Evolutionary conservation across 2,329 filamentous ascomycete species (phyloP).

Genomic region (Stemphylium beticola): DNA sequence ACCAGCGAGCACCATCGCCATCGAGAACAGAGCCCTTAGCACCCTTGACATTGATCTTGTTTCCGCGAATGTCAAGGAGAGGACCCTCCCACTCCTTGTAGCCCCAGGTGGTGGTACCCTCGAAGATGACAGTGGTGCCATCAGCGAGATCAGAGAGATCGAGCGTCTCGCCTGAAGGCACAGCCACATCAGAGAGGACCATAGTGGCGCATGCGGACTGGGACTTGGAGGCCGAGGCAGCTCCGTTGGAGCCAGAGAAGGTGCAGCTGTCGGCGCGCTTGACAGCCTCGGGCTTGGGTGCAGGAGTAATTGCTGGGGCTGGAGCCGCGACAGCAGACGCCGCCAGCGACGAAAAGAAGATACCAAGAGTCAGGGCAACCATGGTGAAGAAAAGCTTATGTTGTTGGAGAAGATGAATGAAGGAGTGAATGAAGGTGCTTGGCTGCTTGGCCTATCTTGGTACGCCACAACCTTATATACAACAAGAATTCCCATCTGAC

Average conservation of each 20-base stretch:
- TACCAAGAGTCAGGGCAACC: slow-evolving; percentile 22
- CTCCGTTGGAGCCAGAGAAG: slow-evolving; percentile 55
- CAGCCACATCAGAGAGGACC: slow-evolving; percentile 59
- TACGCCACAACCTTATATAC: slow-evolving; percentile 13
- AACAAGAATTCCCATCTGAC: background rate
- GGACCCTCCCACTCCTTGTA: slow-evolving; percentile 71
- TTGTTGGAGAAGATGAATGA: slow-evolving; percentile 8
- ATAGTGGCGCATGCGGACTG: slow-evolving; percentile 62
- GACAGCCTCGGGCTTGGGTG: background rate
- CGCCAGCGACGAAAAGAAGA: slow-evolving; percentile 25
- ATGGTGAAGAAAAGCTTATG: slow-evolving; percentile 14
- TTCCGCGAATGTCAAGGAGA: slow-evolving; percentile 65
- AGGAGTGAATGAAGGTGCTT: slow-evolving; percentile 10
- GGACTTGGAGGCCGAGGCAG: slow-evolving; percentile 54
- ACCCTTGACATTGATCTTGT: slow-evolving; percentile 65
- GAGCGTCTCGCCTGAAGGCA: slow-evolving; percentile 64
- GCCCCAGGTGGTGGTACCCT: slow-evolving; percentile 69
- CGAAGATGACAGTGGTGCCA: slow-evolving; percentile 64
- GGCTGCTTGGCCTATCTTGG: slow-evolving; percentile 24
- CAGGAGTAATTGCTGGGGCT: slow-evolving; percentile 6
- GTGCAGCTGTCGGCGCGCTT: slow-evolving; percentile 55
- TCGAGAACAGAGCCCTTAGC: slow-evolving; percentile 61
- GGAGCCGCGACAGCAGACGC: slow-evolving; percentile 31
- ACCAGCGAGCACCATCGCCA: slow-evolving; percentile 62
- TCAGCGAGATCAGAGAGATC: slow-evolving; percentile 61